A percentile compares a stretch with the other conserved stretches of the same genome.
Evolutionary conservation across 2,329 filamentous ascomycete genomes (phyloP).

Genomic region (Aspergillus glaucus): DNA sequence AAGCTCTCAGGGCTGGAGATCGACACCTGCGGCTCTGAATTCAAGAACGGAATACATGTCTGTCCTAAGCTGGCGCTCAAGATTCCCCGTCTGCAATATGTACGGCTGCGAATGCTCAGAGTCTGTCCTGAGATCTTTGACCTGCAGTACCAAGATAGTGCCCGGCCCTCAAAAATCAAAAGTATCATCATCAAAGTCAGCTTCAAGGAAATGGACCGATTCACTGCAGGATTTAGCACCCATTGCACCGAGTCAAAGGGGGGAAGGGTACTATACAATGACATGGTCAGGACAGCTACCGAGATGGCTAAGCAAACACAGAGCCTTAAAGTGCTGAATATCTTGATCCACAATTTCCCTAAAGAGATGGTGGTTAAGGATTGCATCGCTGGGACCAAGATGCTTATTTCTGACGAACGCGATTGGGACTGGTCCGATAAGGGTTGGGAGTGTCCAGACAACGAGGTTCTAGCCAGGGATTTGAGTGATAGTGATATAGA

Average conservation of each 20-base stretch:
- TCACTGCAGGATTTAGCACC: background rate
- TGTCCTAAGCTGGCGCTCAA: background rate
- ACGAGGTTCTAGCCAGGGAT: background rate
- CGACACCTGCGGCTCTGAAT: background rate
- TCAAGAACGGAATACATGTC: background rate
- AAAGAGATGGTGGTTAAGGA: background rate
- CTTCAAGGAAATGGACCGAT: background rate
- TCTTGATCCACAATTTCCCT: background rate
- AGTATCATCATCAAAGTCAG: background rate
- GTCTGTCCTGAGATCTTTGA: background rate
- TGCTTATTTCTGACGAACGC: background rate
- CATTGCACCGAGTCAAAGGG: background rate
- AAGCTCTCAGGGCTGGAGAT: background rate
- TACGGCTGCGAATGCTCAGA: background rate
- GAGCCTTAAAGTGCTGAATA: background rate
- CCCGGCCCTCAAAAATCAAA: background rate
- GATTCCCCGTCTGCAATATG: background rate
- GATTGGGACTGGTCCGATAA: background rate
- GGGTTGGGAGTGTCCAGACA: background rate
- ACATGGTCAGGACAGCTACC: background rate
- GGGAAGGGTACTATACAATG: background rate
- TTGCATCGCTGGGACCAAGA: background rate
- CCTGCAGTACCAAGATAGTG: background rate
- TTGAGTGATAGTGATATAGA: background rate
- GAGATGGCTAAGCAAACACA: background rate